These are phyloP conservation scores for Spathaspora boniae DNA, from an alignment of 805 yeast species.

Conservation along the genomic window DNA sequence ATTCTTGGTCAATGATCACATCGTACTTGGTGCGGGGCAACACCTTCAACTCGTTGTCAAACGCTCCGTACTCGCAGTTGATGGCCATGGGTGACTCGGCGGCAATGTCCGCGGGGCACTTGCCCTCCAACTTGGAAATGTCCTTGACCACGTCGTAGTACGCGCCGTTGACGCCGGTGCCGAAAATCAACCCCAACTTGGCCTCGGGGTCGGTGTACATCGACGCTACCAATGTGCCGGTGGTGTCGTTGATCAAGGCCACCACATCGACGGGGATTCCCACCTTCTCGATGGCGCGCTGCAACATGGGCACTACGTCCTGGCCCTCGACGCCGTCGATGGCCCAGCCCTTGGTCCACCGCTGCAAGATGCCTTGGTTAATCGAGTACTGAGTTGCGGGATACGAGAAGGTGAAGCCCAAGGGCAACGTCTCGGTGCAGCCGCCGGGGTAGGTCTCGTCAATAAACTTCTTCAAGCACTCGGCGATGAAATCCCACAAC, in stretches of 20 bases:
- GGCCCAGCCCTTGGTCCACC: constrained; percentile 98
- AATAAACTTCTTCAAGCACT: constrained; percentile 68
- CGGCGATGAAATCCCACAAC: constrained; percentile 84
- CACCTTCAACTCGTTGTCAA: constrained; percentile 81
- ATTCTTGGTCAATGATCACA: constrained; percentile 69
- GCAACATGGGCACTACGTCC: constrained; percentile 91
- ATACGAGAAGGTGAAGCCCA: constrained; percentile 94
- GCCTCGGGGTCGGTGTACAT: constrained; percentile 86
- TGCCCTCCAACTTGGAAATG: constrained; percentile 80
- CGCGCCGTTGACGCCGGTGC: constrained; percentile 97
- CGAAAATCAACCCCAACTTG: constrained; percentile 93
- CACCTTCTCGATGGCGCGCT: constrained; percentile 60
- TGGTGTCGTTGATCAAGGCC: constrained; percentile 93
- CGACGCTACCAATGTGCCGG: constrained; percentile 95
- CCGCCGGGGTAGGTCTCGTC: constrained; percentile 68
- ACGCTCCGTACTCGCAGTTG: constrained; percentile 98
- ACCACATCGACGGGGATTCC: constrained; percentile 80
- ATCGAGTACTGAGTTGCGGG: constrained; percentile 84
- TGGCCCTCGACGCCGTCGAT: constrained; percentile 90
- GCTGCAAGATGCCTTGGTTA: constrained; percentile 81
- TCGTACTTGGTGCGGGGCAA: constrained; percentile 93
- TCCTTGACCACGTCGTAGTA: constrained; percentile 74
- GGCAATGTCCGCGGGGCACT: constrained; percentile 59
- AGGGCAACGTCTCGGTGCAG: constrained; percentile 54
- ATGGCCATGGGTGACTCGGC: constrained; percentile 81